Percentiles rank a stretch among this genome's conserved stretches.
These are phyloP conservation scores for Quercus alba DNA, from an alignment of 306 rosid genomes.

Conservation along the genomic window DNA sequence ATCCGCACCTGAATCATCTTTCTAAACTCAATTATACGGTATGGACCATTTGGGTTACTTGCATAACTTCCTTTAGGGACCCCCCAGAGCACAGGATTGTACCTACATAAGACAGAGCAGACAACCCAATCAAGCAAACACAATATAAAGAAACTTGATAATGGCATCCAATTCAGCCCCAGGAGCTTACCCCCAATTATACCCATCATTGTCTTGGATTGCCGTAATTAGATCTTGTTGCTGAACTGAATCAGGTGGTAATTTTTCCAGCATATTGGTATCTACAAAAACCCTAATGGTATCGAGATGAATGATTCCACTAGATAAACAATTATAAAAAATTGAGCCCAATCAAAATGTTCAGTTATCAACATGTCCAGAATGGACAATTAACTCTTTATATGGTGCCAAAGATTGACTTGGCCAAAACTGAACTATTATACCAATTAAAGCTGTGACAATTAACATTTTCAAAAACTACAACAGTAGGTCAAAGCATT, in stretches of 20 bases:
- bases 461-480: background rate
- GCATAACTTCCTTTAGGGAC: slow-evolving; percentile 99
- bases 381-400: background rate
- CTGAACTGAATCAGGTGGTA: slow-evolving; percentile 85
- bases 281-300: slow-evolving; percentile 44
- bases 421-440: background rate
- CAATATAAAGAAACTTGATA: slow-evolving; percentile 8
- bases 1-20: slow-evolving; percentile 82
- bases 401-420: background rate
- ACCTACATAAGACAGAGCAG: slow-evolving; percentile 47
- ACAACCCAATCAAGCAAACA: slow-evolving; percentile 20
- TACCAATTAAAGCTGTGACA: background rate
- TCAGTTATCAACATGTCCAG: background rate
- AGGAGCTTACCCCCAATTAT: slow-evolving; percentile 89
- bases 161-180: slow-evolving; percentile 1
- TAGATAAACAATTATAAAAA: background rate
- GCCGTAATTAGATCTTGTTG: slow-evolving; percentile 82
- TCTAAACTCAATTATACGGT: slow-evolving; percentile 76
- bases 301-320: background rate
- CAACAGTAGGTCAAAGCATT: background rate
- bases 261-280: slow-evolving; percentile 55
- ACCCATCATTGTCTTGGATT: slow-evolving; percentile 74
- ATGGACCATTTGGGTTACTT: slow-evolving; percentile 72
- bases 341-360: background rate
- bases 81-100: slow-evolving; percentile 95